Base-by-base conservation (phyloP, 352 stramenopile genomes). In the Pythium dissimile region DNA sequence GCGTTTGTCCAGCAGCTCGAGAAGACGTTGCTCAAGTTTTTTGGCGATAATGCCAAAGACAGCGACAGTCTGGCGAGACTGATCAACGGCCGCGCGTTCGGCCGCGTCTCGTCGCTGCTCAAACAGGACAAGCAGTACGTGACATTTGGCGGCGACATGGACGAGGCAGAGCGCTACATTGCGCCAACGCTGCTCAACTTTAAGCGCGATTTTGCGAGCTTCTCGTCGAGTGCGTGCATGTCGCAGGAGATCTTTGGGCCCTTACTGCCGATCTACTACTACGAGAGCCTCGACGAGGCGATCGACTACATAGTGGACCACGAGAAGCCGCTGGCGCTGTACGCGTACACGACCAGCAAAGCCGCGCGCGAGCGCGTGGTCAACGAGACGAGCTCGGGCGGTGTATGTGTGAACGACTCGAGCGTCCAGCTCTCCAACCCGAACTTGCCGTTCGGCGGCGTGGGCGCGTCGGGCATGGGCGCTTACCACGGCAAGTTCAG, bases 201-300 rank as follows among this genome's bases (percentile, higher is more conserved):
- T 45, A 88, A 95, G 67, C 70, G 64, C 31, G 74, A 89, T 39
- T 54, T 73, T 6, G 55, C 53, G 1, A 73, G 69, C 10, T 89
- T 88, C 42, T 46, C 77, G 0, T 58, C 23, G 11, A 91, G 77
- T 49, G 72, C 80, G 2, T 69, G 77, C 23, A 96, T 97, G 82
- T 67, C 81, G 21, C 87, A 99, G 50, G 95, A 99, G 72, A 92
- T 99, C 28, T 99, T 98, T 75, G 89, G 91, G 1, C 90, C 91
- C 5, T 73, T 97, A 34, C 59, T 98, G 23, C 82, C 89, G 7
- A 81, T 98, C 49, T 50, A 89, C 12, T 75, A 75, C 51, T 73
- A 64, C 45, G 53, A 59, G 3, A 5, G 30, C 5, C 16, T 72
- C 16, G 31, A 71, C 11, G 28, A 60, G 16, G 61, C 57, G 23